Evolutionary conservation across 208 protist species (phyloP), one percentile per base, ranked within the genome.

Genomic region (Crithidia brevicula): DNA sequence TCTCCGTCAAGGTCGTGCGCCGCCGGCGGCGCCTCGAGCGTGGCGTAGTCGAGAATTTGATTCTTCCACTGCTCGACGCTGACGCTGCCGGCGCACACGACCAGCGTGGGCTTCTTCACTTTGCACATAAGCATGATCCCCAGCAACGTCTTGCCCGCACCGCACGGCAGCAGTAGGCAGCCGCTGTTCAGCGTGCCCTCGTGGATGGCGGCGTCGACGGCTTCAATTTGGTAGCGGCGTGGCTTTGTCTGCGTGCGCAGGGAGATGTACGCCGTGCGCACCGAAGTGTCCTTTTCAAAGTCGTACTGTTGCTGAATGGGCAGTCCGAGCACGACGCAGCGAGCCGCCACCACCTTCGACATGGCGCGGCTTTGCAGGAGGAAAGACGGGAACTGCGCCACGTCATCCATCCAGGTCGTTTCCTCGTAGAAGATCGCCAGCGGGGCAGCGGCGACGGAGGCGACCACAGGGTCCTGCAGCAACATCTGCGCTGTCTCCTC

Each of bases 61-160:
- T 92, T 80, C 58, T 85, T 84, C 98, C 98, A 99, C 81, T 99
- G 98, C 57, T 99, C 90, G 0, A 99, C 98, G 47, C 97, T 95
- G 31, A 99, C 94, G 70, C 81, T 79, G 50, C 86, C 87, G 15
- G 95, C 98, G 72, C 96, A 99, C 11, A 99, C 76, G n/a, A 99
- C 89, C 0, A 99, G 70, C 9, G 91, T 96, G 15, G 85, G 86
- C 59, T 98, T 98, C 59, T 98, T 98, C 43, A 99, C 92, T 28
- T 97, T 98, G 59, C 81, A 93, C 30, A 95, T 83, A 1, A 98
- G 91, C 61, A 98, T 98, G 30, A 99, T 98, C 27, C 99, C 99
- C 16, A 99, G 95, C 15, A 99, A 86, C 13, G 99, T 99, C 86
- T 99, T 99, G 23, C 99, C 99, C 8, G 98, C 98, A 27, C 99